Evolutionary conservation across 106 monocot species (phyloP).

Genomic region (Gastrodia elata): DNA sequence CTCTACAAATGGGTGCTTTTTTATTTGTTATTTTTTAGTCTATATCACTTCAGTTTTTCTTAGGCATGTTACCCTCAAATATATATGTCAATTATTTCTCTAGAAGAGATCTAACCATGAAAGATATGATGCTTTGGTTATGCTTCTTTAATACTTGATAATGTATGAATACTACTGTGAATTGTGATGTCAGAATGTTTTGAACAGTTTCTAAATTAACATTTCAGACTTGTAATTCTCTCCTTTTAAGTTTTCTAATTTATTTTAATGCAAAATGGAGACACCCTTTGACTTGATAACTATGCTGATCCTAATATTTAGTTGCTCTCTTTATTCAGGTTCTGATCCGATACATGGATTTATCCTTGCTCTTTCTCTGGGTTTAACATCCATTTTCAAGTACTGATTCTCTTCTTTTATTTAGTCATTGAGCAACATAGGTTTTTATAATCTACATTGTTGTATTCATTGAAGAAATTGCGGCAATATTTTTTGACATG

Average conservation of each 20-base stretch:
- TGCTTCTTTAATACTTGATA: too few relatives aligned
- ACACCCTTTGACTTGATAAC: not conserved
- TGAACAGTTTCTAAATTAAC: not conserved
- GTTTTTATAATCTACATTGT: not conserved
- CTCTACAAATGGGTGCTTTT: too few relatives aligned
- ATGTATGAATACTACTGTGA: too few relatives aligned
- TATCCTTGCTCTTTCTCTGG: slow-evolving; percentile 51
- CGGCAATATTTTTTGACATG: slow-evolving; percentile 2
- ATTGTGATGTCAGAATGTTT: not conserved
- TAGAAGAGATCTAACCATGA: too few relatives aligned
- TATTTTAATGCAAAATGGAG: not conserved
- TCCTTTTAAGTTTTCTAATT: not conserved
- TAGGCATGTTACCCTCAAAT: too few relatives aligned
- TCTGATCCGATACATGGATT: slow-evolving; percentile 44
- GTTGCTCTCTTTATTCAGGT: slow-evolving; percentile 26
- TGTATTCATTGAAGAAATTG: not conserved
- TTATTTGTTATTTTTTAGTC: too few relatives aligned
- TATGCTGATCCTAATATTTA: not conserved
- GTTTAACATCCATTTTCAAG: slow-evolving; percentile 58
- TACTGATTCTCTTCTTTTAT: slow-evolving; percentile 16
- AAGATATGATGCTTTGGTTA: too few relatives aligned
- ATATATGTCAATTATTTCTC: too few relatives aligned
- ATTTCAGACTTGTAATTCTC: not conserved
- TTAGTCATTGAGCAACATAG: not conserved
- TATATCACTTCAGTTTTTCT: too few relatives aligned